Conservation (phyloP, 2,329 filamentous ascomycete genomes). For the Clarireedia homoeocarpa region DNA sequence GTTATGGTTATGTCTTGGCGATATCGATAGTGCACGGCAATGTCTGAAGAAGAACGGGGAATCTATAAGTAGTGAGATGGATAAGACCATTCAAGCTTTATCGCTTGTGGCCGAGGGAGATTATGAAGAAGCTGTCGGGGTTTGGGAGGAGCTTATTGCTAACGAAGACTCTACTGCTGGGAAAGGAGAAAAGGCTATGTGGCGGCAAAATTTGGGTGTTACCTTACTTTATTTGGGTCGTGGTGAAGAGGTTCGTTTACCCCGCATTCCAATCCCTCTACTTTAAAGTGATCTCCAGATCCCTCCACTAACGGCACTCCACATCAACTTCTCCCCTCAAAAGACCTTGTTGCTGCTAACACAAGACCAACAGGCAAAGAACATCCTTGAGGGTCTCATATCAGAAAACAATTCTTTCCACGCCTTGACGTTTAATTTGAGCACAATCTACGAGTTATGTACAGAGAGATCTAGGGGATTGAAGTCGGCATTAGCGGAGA, state of each 20-base stretch:
- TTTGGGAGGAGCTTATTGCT: slow-evolving; percentile 49
- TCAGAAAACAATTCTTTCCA: slow-evolving; percentile 60
- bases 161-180: background rate
- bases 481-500: slow-evolving; percentile 66
- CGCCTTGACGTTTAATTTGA: slow-evolving; percentile 79
- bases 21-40: slow-evolving; percentile 57
- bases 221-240: slow-evolving; percentile 74
- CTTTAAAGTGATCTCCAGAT: background rate
- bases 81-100: slow-evolving; percentile 55
- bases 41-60: slow-evolving; percentile 35
- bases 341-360: background rate
- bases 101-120: slow-evolving; percentile 72
- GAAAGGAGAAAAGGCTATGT: slow-evolving; percentile 53
- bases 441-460: slow-evolving; percentile 86
- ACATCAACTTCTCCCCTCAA: background rate
- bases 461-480: slow-evolving; percentile 64
- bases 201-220: slow-evolving; percentile 76
- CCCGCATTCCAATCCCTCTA: background rate
- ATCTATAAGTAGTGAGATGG: slow-evolving; percentile 20
- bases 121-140: slow-evolving; percentile 53
- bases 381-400: slow-evolving; percentile 59
- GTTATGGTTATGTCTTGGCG: slow-evolving; percentile 71
- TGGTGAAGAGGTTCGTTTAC: slow-evolving; percentile 55
- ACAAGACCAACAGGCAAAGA: slow-evolving; percentile 44
- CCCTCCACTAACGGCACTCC: background rate